phyloP scores from a whole-genome alignment of 169 alveolate genomes.

The Eimeria maxima region DNA sequence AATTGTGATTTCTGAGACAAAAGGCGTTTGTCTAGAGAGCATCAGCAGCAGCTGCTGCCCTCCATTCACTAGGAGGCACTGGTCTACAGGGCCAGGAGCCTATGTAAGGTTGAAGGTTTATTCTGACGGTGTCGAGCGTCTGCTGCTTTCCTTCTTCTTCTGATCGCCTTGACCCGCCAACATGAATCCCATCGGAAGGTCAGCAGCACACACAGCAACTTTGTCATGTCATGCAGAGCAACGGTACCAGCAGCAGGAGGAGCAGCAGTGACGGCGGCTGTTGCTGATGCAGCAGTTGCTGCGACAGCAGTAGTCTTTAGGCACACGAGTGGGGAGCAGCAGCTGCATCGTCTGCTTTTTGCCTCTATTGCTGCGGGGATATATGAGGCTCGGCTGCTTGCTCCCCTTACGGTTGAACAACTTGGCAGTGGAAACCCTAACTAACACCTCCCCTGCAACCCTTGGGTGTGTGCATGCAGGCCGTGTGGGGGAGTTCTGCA shows the following conservation, averaged over 20 bases:
- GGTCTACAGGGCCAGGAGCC: background rate
- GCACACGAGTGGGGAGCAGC: background rate
- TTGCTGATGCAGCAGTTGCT: background rate
- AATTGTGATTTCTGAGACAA: background rate
- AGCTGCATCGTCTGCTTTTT: background rate
- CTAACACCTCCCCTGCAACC: background rate
- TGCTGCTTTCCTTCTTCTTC: background rate
- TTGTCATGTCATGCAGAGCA: background rate
- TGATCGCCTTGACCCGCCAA: background rate
- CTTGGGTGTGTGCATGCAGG: background rate
- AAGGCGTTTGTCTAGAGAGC: background rate
- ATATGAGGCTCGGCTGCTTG: background rate
- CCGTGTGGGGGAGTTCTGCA: background rate
- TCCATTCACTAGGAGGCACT: background rate
- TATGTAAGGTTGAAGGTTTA: background rate
- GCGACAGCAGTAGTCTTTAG: background rate
- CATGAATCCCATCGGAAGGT: conserved; percentile 12
- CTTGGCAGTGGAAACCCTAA: background rate
- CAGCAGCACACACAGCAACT: conserved; percentile 3
- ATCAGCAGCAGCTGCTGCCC: background rate
- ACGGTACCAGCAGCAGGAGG: background rate
- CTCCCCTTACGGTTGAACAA: background rate
- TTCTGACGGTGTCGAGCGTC: background rate
- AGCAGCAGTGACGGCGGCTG: background rate
- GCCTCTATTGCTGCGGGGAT: background rate